These are phyloP conservation scores for Trichomonas tenax DNA, from an alignment of 208 protist species.

Conservation along the genomic window DNA sequence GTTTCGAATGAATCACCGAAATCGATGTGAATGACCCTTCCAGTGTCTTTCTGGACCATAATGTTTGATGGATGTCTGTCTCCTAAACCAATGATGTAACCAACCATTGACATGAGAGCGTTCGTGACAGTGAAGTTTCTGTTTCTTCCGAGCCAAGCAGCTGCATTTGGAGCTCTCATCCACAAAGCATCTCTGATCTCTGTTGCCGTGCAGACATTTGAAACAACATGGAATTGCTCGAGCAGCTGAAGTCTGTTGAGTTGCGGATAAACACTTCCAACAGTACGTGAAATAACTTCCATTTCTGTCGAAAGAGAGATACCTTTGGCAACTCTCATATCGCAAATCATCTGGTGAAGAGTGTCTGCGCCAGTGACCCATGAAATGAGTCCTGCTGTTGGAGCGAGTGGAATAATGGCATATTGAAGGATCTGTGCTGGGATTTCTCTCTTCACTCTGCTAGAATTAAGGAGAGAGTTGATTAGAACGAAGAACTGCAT, in stretches of 20 bases:
- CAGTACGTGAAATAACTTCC: background rate
- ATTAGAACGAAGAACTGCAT: constrained; percentile 10
- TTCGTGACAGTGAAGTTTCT: background rate
- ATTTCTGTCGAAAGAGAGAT: background rate
- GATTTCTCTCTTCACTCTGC: background rate
- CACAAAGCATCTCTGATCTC: background rate
- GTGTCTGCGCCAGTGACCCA: constrained; percentile 15
- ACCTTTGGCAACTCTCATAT: background rate
- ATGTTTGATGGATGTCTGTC: constrained; percentile 17
- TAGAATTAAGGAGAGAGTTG: background rate
- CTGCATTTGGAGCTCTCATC: background rate
- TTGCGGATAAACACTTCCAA: background rate
- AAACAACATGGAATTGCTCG: background rate
- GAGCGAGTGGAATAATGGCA: background rate
- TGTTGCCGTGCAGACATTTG: background rate
- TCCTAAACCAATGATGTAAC: background rate
- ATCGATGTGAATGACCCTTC: background rate
- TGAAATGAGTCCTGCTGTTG: background rate
- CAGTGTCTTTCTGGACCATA: constrained; percentile 2
- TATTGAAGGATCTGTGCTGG: background rate
- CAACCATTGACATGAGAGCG: constrained; percentile 5
- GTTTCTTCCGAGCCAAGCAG: background rate
- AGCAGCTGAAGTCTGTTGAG: background rate
- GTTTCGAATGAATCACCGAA: constrained; percentile 33
- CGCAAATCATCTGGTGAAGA: background rate